Base-by-base conservation (phyloP, 2,329 filamentous ascomycete species). In the Knoxdaviesia proteae region DNA sequence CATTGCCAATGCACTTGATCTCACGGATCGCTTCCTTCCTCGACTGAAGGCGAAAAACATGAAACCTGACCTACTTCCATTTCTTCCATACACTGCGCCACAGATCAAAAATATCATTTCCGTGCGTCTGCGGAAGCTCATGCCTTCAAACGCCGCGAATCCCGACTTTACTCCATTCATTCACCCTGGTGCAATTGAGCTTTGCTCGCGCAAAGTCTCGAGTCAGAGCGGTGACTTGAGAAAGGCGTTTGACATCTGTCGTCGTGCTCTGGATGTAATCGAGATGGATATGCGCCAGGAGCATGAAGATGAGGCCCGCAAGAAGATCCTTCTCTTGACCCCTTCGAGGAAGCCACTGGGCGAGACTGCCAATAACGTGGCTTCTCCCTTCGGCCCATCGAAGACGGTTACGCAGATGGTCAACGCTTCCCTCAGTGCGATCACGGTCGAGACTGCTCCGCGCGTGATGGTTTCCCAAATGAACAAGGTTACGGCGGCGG, bases 161-260 rank as follows among this genome's bases (percentile, higher is more conserved):
- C 55, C 68, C 5, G 69, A 71, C 46, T 80, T 74, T 47, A 62
- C 93, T 4, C 90, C 90, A 0, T 94, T 96, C 53, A 74, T 98
- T 46, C 88, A 96, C 53, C 88, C 88, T 1, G 83, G 84, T 8
- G 90, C 90, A 11, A 86, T 98, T 50, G 84, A 92, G 53, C 77
- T 98, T 38, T 93, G 88, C 56, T 81, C 90, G 6, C 84, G 90
- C 57, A 98, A 96, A 57, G 84, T 98, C 10, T 81, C 90, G 4
- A 84, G 81, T 43, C 88, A 96, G 56, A 94, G 84, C 0, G 90
- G 90, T 38, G 90, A 98, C 57, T 61, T 98, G 40, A 82, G 90
- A 47, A 94, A 93, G 58, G 88, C 87, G 0, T 94, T 96, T 53
- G 88, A 94, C 58, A 84, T 98, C 46, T 86, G 88, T 57, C 80